Percentiles rank a stretch among this genome's conserved stretches.
phyloP scores from a whole-genome alignment of 192 early-diverging fungal species.

The Phycomyces blakesleeanus region DNA sequence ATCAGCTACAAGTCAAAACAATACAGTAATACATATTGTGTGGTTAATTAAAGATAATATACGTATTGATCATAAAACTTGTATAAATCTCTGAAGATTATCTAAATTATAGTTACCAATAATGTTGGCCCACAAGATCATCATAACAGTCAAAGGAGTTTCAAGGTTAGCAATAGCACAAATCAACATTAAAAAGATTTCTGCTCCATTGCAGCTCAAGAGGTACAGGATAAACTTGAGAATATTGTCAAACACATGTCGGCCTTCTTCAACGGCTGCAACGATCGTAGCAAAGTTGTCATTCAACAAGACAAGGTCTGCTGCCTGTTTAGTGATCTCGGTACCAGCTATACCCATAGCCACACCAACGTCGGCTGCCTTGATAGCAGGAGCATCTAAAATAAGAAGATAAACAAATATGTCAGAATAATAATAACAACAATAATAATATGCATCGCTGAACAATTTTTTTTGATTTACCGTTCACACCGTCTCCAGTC shows the following conservation, averaged over 20 bases:
- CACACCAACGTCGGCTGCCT: slow-evolving; percentile 92
- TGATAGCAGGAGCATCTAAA: slow-evolving; percentile 91
- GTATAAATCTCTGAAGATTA: too few species aligned
- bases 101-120: slow-evolving; percentile 47
- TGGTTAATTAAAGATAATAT: too few species aligned
- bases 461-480: slow-evolving; percentile 22
- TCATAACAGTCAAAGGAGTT: slow-evolving; percentile 85
- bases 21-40: too few species aligned
- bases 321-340: slow-evolving; percentile 97
- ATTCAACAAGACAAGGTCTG: slow-evolving; percentile 92
- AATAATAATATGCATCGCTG: background rate
- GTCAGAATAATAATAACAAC: too few species aligned
- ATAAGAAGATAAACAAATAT: background rate
- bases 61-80: too few species aligned
- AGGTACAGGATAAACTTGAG: slow-evolving; percentile 96
- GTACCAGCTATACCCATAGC: slow-evolving; percentile 97
- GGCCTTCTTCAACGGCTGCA: slow-evolving; percentile 87
- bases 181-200: slow-evolving; percentile 87
- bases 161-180: slow-evolving; percentile 73
- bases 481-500: slow-evolving; percentile 96
- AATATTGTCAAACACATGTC: slow-evolving; percentile 97
- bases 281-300: slow-evolving; percentile 97
- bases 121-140: slow-evolving; percentile 97
- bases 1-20: slow-evolving; percentile 84
- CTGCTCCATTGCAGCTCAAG: slow-evolving; percentile 90